Evolutionary conservation across 192 early-diverging fungal genomes (phyloP), one percentile per base, ranked within the genome.

Genomic region (Umbelopsis vinacea): DNA sequence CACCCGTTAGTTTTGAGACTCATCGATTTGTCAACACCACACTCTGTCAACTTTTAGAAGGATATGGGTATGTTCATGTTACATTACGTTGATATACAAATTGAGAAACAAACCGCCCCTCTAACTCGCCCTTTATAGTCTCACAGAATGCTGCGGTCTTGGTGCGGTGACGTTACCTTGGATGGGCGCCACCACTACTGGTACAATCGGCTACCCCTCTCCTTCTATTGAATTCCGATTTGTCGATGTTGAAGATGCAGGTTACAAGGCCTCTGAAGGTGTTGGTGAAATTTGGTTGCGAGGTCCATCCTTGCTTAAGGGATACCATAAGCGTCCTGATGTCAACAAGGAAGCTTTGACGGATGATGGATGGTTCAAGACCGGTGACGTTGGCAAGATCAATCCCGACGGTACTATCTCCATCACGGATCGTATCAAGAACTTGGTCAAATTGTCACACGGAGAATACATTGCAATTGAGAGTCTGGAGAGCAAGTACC

Each of bases 401-500:
- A 77, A 83, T 33, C 48, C 66, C 4, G 79, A 86, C 55, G 86
- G 86, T 1, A 76, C 85, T 10, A 70, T 96, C 29, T 74, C 82
- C 35, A 92, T 96, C 76, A 93, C 90, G 67, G 94, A 95, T 74
- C 83, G 93, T 47, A 84, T 89, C 74, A 95, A 95, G 85, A 94
- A 94, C 74, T 66, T 95, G 26, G 87, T 95, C 76, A 95, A 93
- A 76, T 72, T 92, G 60, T 70, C 86, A 4, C 85, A 93, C 76
- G 93, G 91, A 45, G 93, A 94, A 67, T 89, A 89, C 66, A 87
- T 95, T 76, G 86, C 86, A 14, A 53, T 87, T 2, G 85, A 86
- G 15, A 82, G 75, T 19, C 69, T 83, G 43, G 85, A 86, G 55
- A 84, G 92, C 0, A 84, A 89, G n/a, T 98, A 98, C 83, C 83